Percentiles rank a stretch among this genome's conserved stretches.
These are phyloP conservation scores for Ogataea methanolica DNA, from an alignment of 805 yeast species.

Conservation along the genomic window DNA sequence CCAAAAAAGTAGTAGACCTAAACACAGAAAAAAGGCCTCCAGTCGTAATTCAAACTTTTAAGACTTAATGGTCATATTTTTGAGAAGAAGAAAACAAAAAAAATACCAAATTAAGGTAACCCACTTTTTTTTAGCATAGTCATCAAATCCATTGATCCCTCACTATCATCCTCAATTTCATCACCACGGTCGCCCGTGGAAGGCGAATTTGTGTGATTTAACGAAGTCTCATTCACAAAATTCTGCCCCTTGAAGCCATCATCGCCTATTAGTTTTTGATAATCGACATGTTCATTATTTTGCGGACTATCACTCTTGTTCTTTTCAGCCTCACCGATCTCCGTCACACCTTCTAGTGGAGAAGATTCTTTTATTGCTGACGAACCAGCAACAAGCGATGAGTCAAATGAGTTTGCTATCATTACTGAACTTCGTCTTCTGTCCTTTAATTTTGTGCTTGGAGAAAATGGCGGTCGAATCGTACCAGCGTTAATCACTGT, in stretches of 20 bases:
- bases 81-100: too few species aligned
- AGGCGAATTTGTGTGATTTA: background rate
- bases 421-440: too few species aligned
- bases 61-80: background rate
- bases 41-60: background rate
- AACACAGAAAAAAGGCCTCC: too few species aligned
- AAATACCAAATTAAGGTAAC: background rate
- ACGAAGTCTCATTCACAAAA: background rate
- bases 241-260: background rate
- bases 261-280: too few species aligned
- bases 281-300: background rate
- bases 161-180: background rate
- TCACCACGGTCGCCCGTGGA: background rate
- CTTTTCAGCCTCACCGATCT: background rate
- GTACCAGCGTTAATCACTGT: too few species aligned
- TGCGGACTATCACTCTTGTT: background rate
- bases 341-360: too few species aligned
- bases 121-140: conserved; percentile 1
- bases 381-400: too few species aligned
- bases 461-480: too few species aligned
- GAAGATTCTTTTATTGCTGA: too few species aligned
- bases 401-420: too few species aligned
- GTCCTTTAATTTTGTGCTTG: too few species aligned
- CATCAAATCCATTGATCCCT: background rate
- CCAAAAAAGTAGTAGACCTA: too few species aligned